These are phyloP conservation scores for Pigoraptor vietnamica DNA, from an alignment of 78 protist species.

Conservation along the genomic window DNA sequence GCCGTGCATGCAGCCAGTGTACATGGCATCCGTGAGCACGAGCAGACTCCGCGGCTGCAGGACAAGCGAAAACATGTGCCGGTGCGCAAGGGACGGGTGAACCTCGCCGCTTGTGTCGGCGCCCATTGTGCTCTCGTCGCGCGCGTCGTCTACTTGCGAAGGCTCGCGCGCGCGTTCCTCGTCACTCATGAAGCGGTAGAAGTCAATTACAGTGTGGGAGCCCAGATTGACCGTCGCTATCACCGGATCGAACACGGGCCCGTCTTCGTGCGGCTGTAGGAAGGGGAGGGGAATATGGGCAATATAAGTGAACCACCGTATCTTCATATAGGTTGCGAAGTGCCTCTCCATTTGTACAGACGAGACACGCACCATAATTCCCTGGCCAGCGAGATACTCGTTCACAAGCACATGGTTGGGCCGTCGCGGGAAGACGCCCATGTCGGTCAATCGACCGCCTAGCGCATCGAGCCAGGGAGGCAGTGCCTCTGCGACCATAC, in stretches of 20 bases:
- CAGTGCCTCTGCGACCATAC: background rate
- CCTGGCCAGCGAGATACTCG: background rate
- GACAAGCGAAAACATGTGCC: background rate
- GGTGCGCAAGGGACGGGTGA: background rate
- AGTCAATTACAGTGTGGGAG: background rate
- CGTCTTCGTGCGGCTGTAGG: background rate
- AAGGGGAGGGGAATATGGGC: background rate
- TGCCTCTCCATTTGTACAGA: too few species aligned
- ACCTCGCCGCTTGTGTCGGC: too few species aligned
- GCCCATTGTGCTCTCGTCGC: background rate
- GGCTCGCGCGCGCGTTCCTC: background rate
- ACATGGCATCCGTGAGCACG: background rate
- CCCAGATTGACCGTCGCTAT: background rate
- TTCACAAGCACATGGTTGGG: constrained; percentile 1
- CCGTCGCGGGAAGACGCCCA: background rate
- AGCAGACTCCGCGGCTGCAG: background rate
- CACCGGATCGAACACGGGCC: background rate
- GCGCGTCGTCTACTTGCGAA: background rate
- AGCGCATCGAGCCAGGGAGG: background rate
- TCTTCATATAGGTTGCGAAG: background rate
- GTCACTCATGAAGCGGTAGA: background rate
- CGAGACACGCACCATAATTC: background rate
- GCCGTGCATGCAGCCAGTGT: background rate
- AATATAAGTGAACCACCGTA: background rate
- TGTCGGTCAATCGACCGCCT: background rate